These are phyloP conservation scores for Xylaria sp. DNA, from an alignment of 2,329 filamentous ascomycete species.

Conservation along the genomic window DNA sequence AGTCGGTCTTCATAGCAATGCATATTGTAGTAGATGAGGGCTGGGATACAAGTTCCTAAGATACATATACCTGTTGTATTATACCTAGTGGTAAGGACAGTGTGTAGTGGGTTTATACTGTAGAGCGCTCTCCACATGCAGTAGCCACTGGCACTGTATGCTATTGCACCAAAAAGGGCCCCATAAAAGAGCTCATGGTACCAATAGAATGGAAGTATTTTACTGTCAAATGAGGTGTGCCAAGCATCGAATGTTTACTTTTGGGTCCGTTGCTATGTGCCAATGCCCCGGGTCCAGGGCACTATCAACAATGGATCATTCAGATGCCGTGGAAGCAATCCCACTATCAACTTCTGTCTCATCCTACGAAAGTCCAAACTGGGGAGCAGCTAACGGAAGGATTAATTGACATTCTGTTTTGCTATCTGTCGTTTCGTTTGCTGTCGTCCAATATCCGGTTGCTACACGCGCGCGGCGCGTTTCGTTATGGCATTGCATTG, in stretches of 20 bases:
- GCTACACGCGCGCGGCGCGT: constrained; percentile 30
- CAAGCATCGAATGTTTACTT: constrained; percentile 40
- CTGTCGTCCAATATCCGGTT: constrained; percentile 15
- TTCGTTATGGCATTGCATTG: constrained; percentile 44
- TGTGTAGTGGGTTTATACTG: too few species aligned
- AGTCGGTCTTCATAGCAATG: too few species aligned
- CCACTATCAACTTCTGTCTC: constrained; percentile 11
- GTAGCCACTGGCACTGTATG: too few species aligned
- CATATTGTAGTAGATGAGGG: too few species aligned
- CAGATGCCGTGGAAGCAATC: background rate
- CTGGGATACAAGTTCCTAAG: too few species aligned
- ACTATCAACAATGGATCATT: constrained; percentile 42
- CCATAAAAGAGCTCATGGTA: background rate
- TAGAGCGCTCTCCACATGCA: too few species aligned
- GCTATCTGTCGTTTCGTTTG: background rate
- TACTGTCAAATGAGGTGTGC: constrained; percentile 35
- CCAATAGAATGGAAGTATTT: background rate
- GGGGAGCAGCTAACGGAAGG: background rate
- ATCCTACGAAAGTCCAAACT: background rate
- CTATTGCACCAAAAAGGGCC: too few species aligned
- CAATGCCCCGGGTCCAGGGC: constrained; percentile 10
- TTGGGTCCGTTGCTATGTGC: constrained; percentile 43
- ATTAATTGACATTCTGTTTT: background rate
- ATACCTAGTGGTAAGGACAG: too few species aligned
- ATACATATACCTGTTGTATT: too few species aligned